phyloP scores from a whole-genome alignment of 352 stramenopile genomes.

The Phytopythium boreale region DNA sequence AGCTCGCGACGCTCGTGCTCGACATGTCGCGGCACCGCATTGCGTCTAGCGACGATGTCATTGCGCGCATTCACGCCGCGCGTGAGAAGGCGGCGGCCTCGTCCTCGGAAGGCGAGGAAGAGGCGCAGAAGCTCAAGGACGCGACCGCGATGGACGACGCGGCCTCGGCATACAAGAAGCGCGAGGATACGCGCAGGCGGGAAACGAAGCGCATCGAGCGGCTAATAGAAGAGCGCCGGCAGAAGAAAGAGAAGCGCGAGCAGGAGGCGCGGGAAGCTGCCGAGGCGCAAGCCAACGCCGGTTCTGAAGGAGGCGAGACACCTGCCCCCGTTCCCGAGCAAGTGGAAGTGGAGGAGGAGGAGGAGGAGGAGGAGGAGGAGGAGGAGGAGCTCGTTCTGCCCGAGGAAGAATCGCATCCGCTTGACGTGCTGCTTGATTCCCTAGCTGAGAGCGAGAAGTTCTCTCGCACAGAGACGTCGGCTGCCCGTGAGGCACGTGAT shows the following conservation, averaged over 20 bases:
- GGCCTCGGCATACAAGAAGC: slow-evolving; percentile 43
- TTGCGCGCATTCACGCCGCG: slow-evolving; percentile 49
- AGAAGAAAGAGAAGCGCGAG: slow-evolving; percentile 25
- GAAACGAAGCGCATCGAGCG: slow-evolving; percentile 56
- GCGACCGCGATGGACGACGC: slow-evolving; percentile 48
- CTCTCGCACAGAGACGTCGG: slow-evolving; percentile 41
- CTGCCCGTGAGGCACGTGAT: slow-evolving; percentile 40
- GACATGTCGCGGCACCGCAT: slow-evolving; percentile 44
- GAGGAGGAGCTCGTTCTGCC: slow-evolving; percentile 47
- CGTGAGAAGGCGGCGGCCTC: slow-evolving; percentile 22
- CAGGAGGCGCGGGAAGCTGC: slow-evolving; percentile 27
- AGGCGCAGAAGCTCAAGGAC: slow-evolving; percentile 21
- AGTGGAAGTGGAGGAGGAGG: slow-evolving; percentile 24
- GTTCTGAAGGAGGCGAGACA: slow-evolving; percentile 9
- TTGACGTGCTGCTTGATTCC: slow-evolving; percentile 58
- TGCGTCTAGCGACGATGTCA: slow-evolving; percentile 46
- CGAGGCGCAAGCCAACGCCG: slow-evolving; percentile 9
- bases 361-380: slow-evolving; percentile 30
- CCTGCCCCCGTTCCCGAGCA: slow-evolving; percentile 11
- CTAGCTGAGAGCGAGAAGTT: slow-evolving; percentile 37
- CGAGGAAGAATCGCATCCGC: slow-evolving; percentile 49
- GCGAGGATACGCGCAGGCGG: slow-evolving; percentile 45
- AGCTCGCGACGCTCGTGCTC: slow-evolving; percentile 59
- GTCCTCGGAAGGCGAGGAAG: background rate
- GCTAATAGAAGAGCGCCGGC: slow-evolving; percentile 43